phyloP scores from a whole-genome alignment of 2,329 filamentous ascomycete species.

The Microdochium trichocladiopsis region DNA sequence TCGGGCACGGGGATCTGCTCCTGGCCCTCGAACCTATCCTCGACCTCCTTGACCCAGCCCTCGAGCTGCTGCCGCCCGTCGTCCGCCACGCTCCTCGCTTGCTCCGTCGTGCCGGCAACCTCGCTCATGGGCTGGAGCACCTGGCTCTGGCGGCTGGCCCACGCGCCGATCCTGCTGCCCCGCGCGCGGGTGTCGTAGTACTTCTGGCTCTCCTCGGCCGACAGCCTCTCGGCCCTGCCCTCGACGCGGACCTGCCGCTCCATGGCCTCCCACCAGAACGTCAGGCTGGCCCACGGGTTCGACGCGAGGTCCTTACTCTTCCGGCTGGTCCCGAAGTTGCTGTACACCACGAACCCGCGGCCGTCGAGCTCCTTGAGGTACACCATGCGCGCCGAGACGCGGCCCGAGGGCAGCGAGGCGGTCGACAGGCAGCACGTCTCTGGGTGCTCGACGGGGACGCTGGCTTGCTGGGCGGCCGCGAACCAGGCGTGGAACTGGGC shows the following conservation, averaged over 20 bases:
- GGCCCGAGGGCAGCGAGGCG: conserved; percentile 73
- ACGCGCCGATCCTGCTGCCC: conserved; percentile 80
- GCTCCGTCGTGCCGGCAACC: conserved; percentile 16
- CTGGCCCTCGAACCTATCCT: conserved; percentile 64
- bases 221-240: conserved; percentile 62
- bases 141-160: conserved; percentile 84
- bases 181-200: conserved; percentile 66
- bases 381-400: conserved; percentile 77
- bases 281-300: conserved; percentile 75
- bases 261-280: conserved; percentile 83
- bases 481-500: conserved; percentile 91
- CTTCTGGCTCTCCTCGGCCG: conserved; percentile 61
- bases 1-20: conserved; percentile 84
- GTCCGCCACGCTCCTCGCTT: conserved; percentile 30
- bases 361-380: conserved; percentile 93
- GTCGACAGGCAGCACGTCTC: conserved; percentile 88
- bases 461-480: conserved; percentile 52
- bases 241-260: conserved; percentile 92
- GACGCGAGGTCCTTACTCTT: conserved; percentile 60
- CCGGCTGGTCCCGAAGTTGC: conserved; percentile 76
- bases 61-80: conserved; percentile 72
- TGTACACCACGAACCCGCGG: conserved; percentile 83
- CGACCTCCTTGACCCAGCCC: conserved; percentile 67
- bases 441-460: conserved; percentile 56
- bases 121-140: conserved; percentile 48